These are phyloP conservation scores for Inga laurina DNA, from an alignment of 306 rosid species.

Conservation along the genomic window DNA sequence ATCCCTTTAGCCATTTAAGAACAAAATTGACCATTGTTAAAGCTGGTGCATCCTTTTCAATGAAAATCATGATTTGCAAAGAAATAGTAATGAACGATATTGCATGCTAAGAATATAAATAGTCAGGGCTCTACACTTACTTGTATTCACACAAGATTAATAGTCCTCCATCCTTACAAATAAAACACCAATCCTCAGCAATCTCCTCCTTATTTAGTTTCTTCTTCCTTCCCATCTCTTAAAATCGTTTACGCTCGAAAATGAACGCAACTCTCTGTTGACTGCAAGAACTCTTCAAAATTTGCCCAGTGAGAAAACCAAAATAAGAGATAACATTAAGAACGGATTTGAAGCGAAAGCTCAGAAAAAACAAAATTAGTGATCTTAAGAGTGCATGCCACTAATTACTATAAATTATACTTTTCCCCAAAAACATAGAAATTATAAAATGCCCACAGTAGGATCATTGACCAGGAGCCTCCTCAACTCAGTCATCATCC, in stretches of 20 bases:
- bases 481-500: not conserved
- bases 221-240: slow-evolving; percentile 41
- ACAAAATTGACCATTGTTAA: not conserved
- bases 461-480: not conserved
- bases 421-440: not conserved
- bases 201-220: slow-evolving; percentile 47
- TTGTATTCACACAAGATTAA: slow-evolving; percentile 53
- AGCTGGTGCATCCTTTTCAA: not conserved
- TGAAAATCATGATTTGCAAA: not conserved
- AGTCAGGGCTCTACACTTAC: slow-evolving; percentile 37
- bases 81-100: not conserved
- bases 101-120: not conserved
- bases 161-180: slow-evolving; percentile 66
- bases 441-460: not conserved
- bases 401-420: not conserved
- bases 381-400: not conserved
- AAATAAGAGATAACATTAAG: not conserved
- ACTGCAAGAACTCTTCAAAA: not conserved
- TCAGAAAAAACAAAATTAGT: not conserved
- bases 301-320: slow-evolving; percentile 16
- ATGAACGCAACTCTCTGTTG: not conserved
- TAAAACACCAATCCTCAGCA: slow-evolving; percentile 62
- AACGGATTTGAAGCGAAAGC: slow-evolving; percentile 4
- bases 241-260: not conserved
- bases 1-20: not conserved